Base-by-base conservation (phyloP, 257 asterid genomes). In the Scutellaria barbata region DNA sequence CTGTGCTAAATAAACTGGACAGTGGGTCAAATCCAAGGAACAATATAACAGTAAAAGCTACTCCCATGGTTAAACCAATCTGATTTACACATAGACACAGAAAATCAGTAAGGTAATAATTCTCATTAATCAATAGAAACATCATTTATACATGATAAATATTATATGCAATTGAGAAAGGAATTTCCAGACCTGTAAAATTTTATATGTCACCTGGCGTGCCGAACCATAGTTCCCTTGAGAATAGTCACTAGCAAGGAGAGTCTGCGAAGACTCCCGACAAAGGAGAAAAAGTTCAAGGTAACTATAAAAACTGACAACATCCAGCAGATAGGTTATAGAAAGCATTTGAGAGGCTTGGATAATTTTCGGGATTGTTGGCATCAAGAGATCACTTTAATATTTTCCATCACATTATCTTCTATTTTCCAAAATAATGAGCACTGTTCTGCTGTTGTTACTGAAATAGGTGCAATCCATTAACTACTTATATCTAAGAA, bases 191-290 rank as follows among this genome's bases (percentile, higher is more conserved):
- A 91, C 97, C 99, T 86, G 96, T 74, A 94, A 76, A 73, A 89
- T 92, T 82, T 86, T 89, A 85, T 79, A 85, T 43, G 82, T 87
- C 80, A 89, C 90, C 86, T 84, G 77, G 66, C 96, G 87, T 35
- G 96, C 96, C 76, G 82, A 80, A 54, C 69, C 77, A 77, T 91
- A 91, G 76, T 85, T 86, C 68, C 95, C 97, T 82, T 86, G 91
- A 76, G 97, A 91, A 77, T 80, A 90, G 55, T 84, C 95, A 80
- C 88, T 77, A 10, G 97, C 99, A 73, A 94, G 95, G 63, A 91
- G 89, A 79, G 97, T 83, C 99, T 91, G 81, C 50, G 77, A 77
- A 66, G 59, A 75, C 64, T 59, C 55, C 58, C 71, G 74, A 20
- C 8, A 48, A 58, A 62, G 37, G 56, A 63, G 63, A 75, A 54